phyloP scores from a whole-genome alignment of 2,329 filamentous ascomycete genomes.

The Aspergillus sp. region DNA sequence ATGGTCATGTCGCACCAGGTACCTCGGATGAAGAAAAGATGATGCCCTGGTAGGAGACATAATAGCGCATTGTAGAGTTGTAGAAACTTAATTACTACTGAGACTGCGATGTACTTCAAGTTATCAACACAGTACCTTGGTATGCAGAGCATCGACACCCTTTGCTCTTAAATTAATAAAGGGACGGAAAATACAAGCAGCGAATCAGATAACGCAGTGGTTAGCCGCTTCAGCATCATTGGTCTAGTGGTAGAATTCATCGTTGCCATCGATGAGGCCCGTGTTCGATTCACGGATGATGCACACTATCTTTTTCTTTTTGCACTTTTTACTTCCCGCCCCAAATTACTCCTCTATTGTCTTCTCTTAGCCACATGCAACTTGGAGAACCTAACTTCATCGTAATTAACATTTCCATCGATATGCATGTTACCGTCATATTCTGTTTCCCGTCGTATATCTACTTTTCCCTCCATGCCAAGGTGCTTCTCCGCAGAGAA shows the following conservation, averaged over 20 bases:
- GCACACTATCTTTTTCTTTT: slow-evolving; percentile 29
- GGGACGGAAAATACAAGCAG: background rate
- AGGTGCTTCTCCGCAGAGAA: background rate
- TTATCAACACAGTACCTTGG: too few species aligned
- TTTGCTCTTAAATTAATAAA: too few species aligned
- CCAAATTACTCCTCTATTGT: background rate
- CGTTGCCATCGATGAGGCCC: slow-evolving; percentile 50
- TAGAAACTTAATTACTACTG: too few species aligned
- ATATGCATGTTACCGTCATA: background rate
- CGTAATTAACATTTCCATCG: too few species aligned
- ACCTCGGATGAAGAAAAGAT: too few species aligned
- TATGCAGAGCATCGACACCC: too few species aligned
- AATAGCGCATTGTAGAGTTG: too few species aligned
- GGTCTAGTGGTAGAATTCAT: slow-evolving; percentile 50
- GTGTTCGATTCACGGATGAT: slow-evolving; percentile 52
- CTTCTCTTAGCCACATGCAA: too few species aligned
- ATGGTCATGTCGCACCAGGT: background rate
- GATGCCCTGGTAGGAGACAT: too few species aligned
- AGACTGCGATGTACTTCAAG: too few species aligned
- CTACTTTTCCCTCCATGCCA: background rate
- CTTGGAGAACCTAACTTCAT: too few species aligned
- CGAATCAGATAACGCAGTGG: background rate
- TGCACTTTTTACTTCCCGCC: background rate
- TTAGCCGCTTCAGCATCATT: slow-evolving; percentile 37
- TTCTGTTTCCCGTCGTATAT: background rate